Evolutionary conservation across 192 early-diverging fungal genomes (phyloP), one percentile per base, ranked within the genome.

Genomic region (Coemansia sp.): DNA sequence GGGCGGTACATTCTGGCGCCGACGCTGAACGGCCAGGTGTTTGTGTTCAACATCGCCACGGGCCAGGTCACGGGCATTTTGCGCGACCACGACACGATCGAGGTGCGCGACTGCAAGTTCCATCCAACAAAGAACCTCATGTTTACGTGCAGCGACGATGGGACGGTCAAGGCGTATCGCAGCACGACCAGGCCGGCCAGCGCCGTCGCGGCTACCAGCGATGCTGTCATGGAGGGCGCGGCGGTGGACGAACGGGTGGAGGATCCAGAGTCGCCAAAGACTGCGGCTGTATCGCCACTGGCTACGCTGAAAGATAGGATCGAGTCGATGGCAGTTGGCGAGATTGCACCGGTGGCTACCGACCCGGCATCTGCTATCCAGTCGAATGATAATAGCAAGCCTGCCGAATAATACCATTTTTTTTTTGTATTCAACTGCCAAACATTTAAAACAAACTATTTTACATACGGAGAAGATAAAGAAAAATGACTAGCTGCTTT

Each of bases 81-180:
- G 53, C 85, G 89, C 50, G 92, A 95, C 50, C 94, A 98, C 58
- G 88, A 95, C 43, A 91, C 90, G 25, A 82, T 94, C 8, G 95
- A 97, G 67, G 90, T 97, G n/a, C 85, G 95, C 31, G 95, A 98
- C 76, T 87, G 93, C 29, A 81, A 93, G 43, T 90, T 95, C 69
- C 94, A 95, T 59, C 92, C 93, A 28, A 86, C 83, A 18, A 77
- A 84, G 43, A 87, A 88, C 25, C 67, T 93, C 2, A 27, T 98
- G 49, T 88, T 94, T 54, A 91, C 95, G 6, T 90, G 91, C 74
- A 86, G 81, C 28, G 95, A 98, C 72, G 89, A 91, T 67, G 87
- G 88, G 3, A 75, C 72, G 4, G 77, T 89, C 14, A 89, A 85
- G 67, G 82, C 81, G 8, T 89, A 89, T 54, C 49, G 56, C 8